Evolutionary conservation across 208 protist species (phyloP).

Genomic region (Wallacemonas sp.): DNA sequence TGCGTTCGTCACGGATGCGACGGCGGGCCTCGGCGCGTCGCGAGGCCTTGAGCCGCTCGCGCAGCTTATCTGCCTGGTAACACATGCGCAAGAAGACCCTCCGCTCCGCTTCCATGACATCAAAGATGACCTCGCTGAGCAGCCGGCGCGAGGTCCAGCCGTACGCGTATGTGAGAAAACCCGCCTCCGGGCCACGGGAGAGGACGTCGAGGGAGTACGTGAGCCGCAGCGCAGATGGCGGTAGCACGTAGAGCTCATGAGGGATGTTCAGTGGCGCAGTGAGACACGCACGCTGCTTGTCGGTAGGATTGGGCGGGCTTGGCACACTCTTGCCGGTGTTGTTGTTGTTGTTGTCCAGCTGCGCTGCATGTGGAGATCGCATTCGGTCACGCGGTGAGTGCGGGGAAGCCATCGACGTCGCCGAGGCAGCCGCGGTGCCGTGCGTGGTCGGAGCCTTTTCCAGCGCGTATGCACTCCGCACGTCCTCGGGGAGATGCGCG

Average conservation of each 20-base stretch:
- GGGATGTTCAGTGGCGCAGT: background rate
- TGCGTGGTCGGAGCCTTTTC: constrained; percentile 1
- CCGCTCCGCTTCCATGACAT: constrained; percentile 51
- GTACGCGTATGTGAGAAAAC: constrained; percentile 72
- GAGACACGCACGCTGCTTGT: constrained; percentile 11
- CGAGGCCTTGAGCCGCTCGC: constrained; percentile 8
- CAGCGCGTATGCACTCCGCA: background rate
- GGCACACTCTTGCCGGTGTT: background rate
- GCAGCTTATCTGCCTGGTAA: constrained; percentile 36
- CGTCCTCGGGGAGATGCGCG: constrained; percentile 26
- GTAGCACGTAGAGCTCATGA: constrained; percentile 19
- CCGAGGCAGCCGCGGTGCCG: background rate
- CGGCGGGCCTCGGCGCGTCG: background rate
- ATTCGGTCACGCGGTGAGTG: background rate
- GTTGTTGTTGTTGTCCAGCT: background rate
- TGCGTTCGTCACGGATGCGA: constrained; percentile 3
- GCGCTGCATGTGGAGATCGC: background rate
- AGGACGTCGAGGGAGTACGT: constrained; percentile 67
- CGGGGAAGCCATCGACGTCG: background rate
- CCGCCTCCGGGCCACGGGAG: constrained; percentile 40
- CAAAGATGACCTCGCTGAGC: constrained; percentile 55
- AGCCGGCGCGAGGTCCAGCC: constrained; percentile 42
- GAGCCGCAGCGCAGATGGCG: constrained; percentile 40
- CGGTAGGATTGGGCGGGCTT: background rate
- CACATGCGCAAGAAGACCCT: constrained; percentile 53